Base-by-base conservation (phyloP, 1,284 basidiomycete genomes). In the Cutaneotrichosporon spelunceum region DNA sequence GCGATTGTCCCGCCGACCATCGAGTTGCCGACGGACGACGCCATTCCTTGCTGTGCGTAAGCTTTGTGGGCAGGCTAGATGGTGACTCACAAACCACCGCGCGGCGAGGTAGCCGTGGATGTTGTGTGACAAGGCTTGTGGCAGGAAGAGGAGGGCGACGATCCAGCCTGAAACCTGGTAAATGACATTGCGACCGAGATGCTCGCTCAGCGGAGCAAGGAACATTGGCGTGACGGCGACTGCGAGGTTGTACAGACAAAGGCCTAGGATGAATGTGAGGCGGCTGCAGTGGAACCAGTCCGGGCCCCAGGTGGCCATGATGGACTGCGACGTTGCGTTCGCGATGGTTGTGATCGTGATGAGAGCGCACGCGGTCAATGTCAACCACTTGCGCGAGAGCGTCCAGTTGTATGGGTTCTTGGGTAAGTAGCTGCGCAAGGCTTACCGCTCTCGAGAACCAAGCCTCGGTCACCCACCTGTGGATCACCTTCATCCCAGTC, bases 1-100 rank as follows among this genome's bases (percentile, higher is more conserved):
- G 77, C 77, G 7, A 80, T 72, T 1, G 75, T 74, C 4, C 78
- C 78, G 8, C 76, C 74, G 3, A 76, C 76, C 66, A 76, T 73
- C 10, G 70, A 69, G 34, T 74, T 74, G 6, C 71, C 73, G 8
- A 75, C 72, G 6, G 68, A 72, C 5, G 62, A 65, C 4, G 62
- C 63, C 55, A 69, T 67, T 2, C 75, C 75, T 70, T 77, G 75
- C 66, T 57, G 33, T 64, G 19, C 3, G 27, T 48, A 9, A 36
- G 55, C 23, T 14, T 23, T 9, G 24, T n/a, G 5, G 4, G n/a
- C 19, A 7, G n/a, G n/a, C n/a, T n/a, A n/a, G n/a, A 11, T 14
- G 44, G 9, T 9, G 16, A 48, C 44, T 56, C 48, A 73, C 73
- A 36, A 74, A 70, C 52, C 68, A 74, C 1, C 81, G 66, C 1